These are phyloP conservation scores for Carex scoparia DNA, from an alignment of 176 grass and related monocot genomes.

Conservation along the genomic window DNA sequence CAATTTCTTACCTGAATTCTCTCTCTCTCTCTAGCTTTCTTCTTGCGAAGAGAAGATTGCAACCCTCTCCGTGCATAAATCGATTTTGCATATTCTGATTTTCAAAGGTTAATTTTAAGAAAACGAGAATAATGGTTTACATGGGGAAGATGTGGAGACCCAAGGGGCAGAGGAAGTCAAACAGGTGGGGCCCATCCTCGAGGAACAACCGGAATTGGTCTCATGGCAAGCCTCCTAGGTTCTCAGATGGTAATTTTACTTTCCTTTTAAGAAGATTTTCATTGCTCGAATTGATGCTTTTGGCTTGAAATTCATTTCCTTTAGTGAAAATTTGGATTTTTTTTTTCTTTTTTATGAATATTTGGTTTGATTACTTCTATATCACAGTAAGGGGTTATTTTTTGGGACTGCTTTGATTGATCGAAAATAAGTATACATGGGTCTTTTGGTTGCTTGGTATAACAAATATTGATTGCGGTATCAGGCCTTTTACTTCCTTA, in stretches of 20 bases:
- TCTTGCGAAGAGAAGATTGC: no score
- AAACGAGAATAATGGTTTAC: neutral
- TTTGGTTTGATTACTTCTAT: no score
- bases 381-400: no score
- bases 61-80: no score
- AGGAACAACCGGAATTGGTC: neutral
- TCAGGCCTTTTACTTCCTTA: neutral
- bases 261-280: neutral
- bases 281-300: neutral
- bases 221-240: neutral
- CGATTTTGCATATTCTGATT: neutral
- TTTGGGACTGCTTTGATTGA: no score
- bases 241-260: slow-evolving; percentile 1
- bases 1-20: neutral
- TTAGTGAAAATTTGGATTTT: neutral
- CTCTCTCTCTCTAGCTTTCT: neutral
- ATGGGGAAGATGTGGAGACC: slow-evolving; percentile 1
- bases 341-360: no score
- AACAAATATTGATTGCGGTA: neutral
- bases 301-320: neutral
- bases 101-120: neutral
- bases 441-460: no score
- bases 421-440: no score
- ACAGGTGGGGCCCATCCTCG: neutral
- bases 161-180: slow-evolving; percentile 9